Conservation (phyloP, 2,329 filamentous ascomycete species). For the Aspergillus clavatus region DNA sequence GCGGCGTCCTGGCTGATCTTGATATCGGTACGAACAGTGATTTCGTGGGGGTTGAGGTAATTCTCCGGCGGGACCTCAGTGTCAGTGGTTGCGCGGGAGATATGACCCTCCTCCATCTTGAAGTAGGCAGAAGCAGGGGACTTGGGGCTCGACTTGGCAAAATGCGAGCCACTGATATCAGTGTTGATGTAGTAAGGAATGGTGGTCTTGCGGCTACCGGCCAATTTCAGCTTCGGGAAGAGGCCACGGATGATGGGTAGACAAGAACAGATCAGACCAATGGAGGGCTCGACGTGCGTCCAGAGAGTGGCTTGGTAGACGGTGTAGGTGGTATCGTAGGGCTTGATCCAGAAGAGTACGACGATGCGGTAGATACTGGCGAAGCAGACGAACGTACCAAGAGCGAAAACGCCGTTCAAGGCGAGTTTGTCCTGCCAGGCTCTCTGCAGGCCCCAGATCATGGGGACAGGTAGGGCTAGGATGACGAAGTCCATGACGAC, state of each 20-base stretch:
- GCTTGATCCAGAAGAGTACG: conserved; percentile 30
- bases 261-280: conserved; percentile 33
- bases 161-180: conserved; percentile 20
- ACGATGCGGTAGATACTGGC: conserved; percentile 35
- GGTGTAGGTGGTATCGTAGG: conserved; percentile 28
- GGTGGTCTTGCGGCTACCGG: conserved; percentile 16
- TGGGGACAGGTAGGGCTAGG: conserved; percentile 27
- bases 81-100: conserved; percentile 14
- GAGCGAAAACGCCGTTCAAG: conserved; percentile 27
- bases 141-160: conserved; percentile 21
- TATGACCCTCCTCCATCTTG: conserved; percentile 24
- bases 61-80: conserved; percentile 13
- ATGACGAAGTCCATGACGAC: conserved; percentile 32
- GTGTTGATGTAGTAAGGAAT: conserved; percentile 25
- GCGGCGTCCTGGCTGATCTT: conserved; percentile 21
- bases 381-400: conserved; percentile 33
- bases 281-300: conserved; percentile 33
- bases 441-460: conserved; percentile 32
- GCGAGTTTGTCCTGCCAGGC: conserved; percentile 34
- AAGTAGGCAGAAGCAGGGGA: conserved; percentile 24
- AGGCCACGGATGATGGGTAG: conserved; percentile 33
- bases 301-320: conserved; percentile 32
- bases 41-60: conserved; percentile 16
- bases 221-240: conserved; percentile 25
- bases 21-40: conserved; percentile 30